phyloP scores from a whole-genome alignment of 768 basidiomycete species.

The Suillus discolor region DNA sequence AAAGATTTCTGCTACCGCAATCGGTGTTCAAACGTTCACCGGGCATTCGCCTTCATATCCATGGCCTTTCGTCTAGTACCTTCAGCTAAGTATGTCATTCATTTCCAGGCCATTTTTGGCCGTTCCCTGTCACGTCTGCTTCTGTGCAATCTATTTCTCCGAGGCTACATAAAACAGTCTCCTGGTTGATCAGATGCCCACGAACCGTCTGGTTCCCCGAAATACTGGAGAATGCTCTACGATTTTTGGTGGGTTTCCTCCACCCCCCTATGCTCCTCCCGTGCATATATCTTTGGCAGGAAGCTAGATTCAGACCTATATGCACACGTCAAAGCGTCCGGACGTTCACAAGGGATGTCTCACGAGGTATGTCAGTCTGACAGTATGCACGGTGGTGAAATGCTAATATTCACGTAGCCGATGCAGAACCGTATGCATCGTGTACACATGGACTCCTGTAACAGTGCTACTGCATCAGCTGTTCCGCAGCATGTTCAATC shows the following conservation, averaged over 20 bases:
- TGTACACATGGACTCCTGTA: neutral
- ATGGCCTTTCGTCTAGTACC: neutral
- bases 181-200: neutral
- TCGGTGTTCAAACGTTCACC: neutral
- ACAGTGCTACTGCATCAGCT: neutral
- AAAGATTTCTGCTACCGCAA: neutral
- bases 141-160: neutral
- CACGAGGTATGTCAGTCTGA: neutral
- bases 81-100: neutral
- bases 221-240: neutral
- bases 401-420: neutral
- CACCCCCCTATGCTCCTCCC: neutral
- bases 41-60: constrained; percentile 1
- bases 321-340: neutral
- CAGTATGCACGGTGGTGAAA: neutral
- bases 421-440: neutral
- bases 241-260: constrained; percentile 4
- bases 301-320: neutral
- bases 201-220: neutral
- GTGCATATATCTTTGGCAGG: neutral
- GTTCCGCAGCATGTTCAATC: neutral
- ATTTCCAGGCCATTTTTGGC: neutral
- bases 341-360: neutral
- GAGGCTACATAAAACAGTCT: neutral
- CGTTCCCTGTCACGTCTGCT: neutral